These are phyloP conservation scores for Petunia axillaris DNA, from an alignment of 257 asterid genomes.

Conservation along the genomic window DNA sequence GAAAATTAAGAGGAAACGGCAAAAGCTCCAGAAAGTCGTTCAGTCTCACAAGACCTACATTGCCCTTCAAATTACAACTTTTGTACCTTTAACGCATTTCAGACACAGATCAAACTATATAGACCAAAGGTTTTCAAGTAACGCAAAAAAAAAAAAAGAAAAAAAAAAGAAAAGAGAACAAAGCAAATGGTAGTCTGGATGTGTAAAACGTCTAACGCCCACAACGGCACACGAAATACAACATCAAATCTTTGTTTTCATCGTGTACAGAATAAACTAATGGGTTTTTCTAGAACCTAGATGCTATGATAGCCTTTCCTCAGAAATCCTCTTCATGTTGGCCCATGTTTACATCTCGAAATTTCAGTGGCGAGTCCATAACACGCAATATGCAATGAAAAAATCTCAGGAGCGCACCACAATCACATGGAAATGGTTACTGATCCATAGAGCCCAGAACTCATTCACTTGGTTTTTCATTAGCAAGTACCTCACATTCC, in stretches of 20 bases:
- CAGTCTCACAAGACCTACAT: background rate
- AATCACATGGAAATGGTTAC: slow-evolving; percentile 11
- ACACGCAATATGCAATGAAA: background rate
- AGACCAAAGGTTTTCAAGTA: background rate
- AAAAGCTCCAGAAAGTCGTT: background rate
- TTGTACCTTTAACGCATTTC: background rate
- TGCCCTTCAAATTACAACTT: slow-evolving; percentile 6
- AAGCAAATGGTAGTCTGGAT: background rate
- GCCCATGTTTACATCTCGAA: slow-evolving; percentile 2
- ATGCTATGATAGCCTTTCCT: slow-evolving; percentile 15
- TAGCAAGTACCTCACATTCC: no score
- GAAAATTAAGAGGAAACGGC: slow-evolving; percentile 20
- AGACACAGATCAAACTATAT: background rate
- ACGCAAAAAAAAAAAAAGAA: background rate
- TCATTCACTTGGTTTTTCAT: slow-evolving; percentile 13
- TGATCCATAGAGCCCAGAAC: background rate
- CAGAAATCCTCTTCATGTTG: background rate
- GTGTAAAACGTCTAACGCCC: background rate
- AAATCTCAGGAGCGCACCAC: background rate
- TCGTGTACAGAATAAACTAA: background rate
- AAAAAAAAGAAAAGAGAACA: background rate
- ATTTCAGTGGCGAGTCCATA: background rate
- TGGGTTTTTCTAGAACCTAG: background rate
- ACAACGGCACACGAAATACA: background rate
- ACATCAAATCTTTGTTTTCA: slow-evolving; percentile 13